Percentiles rank a stretch among this genome's conserved stretches.
Evolutionary conservation across 108 stramenopile species (phyloP).

Genomic region (Nannochloropsis gaditana): DNA sequence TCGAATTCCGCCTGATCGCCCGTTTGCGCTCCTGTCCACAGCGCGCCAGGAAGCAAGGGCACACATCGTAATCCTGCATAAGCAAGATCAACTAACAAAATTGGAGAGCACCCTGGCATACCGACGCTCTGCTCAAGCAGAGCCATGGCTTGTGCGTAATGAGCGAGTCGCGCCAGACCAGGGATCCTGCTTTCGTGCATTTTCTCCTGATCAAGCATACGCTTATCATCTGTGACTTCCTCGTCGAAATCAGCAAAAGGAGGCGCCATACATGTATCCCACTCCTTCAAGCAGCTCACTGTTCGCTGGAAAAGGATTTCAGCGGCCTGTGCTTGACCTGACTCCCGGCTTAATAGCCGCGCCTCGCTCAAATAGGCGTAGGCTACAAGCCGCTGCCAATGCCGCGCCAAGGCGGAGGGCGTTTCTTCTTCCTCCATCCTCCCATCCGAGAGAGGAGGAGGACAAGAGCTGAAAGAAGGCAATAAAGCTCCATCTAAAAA

Average conservation of each 20-base stretch:
- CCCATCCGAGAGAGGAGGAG: neutral
- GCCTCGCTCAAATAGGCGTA: slow-evolving; percentile 3
- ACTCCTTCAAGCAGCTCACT: neutral
- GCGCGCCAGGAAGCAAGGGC: neutral
- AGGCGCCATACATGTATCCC: neutral
- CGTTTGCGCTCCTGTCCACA: neutral
- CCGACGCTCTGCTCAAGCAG: slow-evolving; percentile 17
- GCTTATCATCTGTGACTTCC: neutral
- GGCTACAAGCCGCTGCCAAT: slow-evolving; percentile 1
- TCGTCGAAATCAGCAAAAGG: neutral
- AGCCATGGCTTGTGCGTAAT: slow-evolving; percentile 5
- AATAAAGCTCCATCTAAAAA: neutral
- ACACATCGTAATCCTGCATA: neutral
- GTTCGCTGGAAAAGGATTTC: neutral
- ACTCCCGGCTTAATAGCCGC: neutral
- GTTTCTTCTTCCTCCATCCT: neutral
- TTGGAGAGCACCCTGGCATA: neutral
- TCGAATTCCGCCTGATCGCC: neutral
- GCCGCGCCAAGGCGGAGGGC: neutral
- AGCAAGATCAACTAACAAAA: neutral
- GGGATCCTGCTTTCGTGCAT: too few species aligned
- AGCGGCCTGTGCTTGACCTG: neutral
- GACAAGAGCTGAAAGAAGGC: neutral
- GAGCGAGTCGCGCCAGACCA: neutral
- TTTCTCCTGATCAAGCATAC: too few species aligned